Evolutionary conservation across 306 rosid genomes (phyloP), one percentile per base, ranked within the genome.

Genomic region (Corylus americana): DNA sequence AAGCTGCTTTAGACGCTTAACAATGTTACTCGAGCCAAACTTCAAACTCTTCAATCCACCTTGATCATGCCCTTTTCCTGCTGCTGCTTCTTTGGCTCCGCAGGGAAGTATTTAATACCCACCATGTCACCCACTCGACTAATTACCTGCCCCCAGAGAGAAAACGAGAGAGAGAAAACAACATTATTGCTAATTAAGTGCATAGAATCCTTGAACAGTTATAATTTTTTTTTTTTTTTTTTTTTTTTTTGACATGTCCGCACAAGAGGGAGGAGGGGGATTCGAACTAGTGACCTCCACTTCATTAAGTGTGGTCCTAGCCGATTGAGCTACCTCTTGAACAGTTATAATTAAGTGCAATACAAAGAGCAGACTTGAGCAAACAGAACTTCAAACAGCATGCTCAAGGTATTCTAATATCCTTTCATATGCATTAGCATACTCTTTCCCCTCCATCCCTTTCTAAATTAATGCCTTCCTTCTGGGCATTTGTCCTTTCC

Each of bases 101-200:
- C 90, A 4, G 92, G 97, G 87, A 94, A 94, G 89, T 94, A 92
- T 76, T 94, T 92, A 84, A 94, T 94, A 51, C 96, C 97, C 75
- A 90, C 85, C 78, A 92, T 37, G 78, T 94, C 98, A 55, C 98
- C 97, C 29, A 94, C 98, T 70, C 80, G 69, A 73, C 97, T 84
- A 50, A 92, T 86, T 75, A 92, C 98, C 97, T 94, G 78, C 74
- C 83, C 7, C 72, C 31, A 63, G 8, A 17, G 64, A 58, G 35
- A 3, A 31, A 51, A 17, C 11, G 55, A 48, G 16, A 11, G 53
- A 10, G 57, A 53, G 35, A 25, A 1, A 20, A 8, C 45, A 25
- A 31, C 42, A 4, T 63, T 10, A 63, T 14, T 54, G 25, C 35
- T 11, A 1, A 13, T 22, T 22, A 17, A 68, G 74, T 55, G 49